Evolutionary conservation across 192 early-diverging fungal species (phyloP).

Genomic region (Glomus cerebriforme): DNA sequence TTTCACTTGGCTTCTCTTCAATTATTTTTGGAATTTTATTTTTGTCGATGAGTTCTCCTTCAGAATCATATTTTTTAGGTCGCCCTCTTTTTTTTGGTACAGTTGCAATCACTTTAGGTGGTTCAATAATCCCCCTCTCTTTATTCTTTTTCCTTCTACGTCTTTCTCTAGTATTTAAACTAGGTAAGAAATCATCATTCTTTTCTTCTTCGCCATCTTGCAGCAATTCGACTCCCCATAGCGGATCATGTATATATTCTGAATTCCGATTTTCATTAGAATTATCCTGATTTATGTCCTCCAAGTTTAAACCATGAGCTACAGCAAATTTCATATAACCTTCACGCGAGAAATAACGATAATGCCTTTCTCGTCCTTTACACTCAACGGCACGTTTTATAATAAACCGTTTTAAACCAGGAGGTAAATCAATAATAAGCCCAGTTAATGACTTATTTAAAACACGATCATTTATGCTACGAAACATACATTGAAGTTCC

Average conservation of each 20-base stretch:
- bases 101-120: neutral
- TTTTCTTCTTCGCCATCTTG: constrained; percentile 8
- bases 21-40: neutral
- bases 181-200: constrained; percentile 6
- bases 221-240: neutral
- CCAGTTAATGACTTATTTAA: constrained; percentile 52
- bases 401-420: constrained; percentile 27
- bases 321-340: constrained; percentile 34
- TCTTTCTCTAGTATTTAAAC: constrained; percentile 1
- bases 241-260: neutral
- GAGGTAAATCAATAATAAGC: constrained; percentile 43
- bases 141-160: constrained; percentile 10
- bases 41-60: neutral
- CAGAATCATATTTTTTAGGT: neutral
- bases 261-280: neutral
- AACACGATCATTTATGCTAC: constrained; percentile 50
- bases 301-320: constrained; percentile 22
- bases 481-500: constrained; percentile 50
- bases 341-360: constrained; percentile 60
- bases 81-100: constrained; percentile 20
- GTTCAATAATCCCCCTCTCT: neutral
- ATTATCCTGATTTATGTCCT: neutral
- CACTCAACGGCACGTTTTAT: constrained; percentile 57
- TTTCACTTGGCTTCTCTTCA: neutral
- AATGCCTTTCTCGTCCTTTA: constrained; percentile 62